These are phyloP conservation scores for Syncephalastrum contaminatum DNA, from an alignment of 371 early-diverging fungal genomes.

Conservation along the genomic window DNA sequence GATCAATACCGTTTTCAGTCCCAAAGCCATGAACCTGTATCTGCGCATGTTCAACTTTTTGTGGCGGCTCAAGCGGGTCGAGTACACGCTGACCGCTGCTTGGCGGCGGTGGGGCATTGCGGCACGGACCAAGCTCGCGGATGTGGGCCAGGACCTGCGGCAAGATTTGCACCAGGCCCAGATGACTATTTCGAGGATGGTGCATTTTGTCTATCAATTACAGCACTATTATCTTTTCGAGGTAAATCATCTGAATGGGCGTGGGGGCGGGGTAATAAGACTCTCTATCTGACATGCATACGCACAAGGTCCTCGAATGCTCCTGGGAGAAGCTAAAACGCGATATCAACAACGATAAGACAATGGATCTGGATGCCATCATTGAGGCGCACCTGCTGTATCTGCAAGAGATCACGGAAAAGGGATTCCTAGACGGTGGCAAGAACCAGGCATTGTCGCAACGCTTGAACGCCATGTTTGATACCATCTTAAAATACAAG, in stretches of 20 bases:
- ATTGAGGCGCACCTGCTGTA: constrained; percentile 73
- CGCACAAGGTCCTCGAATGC: constrained; percentile 77
- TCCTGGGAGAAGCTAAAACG: constrained; percentile 83
- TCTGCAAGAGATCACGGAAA: constrained; percentile 57
- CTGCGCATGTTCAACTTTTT: constrained; percentile 82
- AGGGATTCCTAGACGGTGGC: constrained; percentile 57
- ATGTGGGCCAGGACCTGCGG: constrained; percentile 14
- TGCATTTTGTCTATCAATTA: constrained; percentile 90
- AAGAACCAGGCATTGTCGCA: constrained; percentile 47
- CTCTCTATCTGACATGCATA: constrained; percentile 17
- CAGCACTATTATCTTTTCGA: constrained; percentile 87
- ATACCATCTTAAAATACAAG: constrained; percentile 37
- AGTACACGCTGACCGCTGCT: constrained; percentile 66
- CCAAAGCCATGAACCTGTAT: constrained; percentile 78
- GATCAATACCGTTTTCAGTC: constrained; percentile 80
- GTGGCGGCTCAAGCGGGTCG: constrained; percentile 88
- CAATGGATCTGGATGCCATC: constrained; percentile 70
- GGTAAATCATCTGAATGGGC: constrained; percentile 39
- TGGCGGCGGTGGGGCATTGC: constrained; percentile 84
- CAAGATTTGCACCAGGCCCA: constrained; percentile 65
- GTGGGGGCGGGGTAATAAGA: no score
- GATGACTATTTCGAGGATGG: constrained; percentile 80
- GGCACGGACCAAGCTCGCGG: constrained; percentile 48
- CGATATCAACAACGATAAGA: constrained; percentile 51
- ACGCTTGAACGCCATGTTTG: constrained; percentile 37